These are phyloP conservation scores for Grosmannia serpens DNA, from an alignment of 2,329 filamentous ascomycete genomes.

Conservation along the genomic window DNA sequence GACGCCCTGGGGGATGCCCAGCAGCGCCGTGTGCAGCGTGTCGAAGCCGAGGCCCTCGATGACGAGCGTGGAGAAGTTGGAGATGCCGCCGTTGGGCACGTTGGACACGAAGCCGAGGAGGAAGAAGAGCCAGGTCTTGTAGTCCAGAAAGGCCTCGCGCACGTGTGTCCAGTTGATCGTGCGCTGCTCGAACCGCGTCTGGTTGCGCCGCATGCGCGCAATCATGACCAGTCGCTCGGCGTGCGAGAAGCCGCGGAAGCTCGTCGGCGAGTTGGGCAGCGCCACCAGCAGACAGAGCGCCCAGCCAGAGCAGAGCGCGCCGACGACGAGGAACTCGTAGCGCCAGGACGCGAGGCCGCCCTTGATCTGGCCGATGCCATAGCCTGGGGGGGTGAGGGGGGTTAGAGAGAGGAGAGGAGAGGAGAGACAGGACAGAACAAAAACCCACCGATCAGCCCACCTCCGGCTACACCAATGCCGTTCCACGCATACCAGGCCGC, in stretches of 20 bases:
- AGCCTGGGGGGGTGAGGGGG: slow-evolving; percentile 22
- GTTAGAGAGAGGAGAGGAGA: too few species aligned
- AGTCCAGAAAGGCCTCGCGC: slow-evolving; percentile 42
- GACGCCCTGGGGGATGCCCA: slow-evolving; percentile 29
- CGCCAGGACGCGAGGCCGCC: slow-evolving; percentile 49
- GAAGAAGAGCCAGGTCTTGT: slow-evolving; percentile 49
- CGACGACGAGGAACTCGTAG: slow-evolving; percentile 57
- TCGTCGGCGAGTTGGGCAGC: slow-evolving; percentile 41
- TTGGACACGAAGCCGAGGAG: slow-evolving; percentile 41
- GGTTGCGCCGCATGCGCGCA: slow-evolving; percentile 41
- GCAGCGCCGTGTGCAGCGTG: slow-evolving; percentile 23
- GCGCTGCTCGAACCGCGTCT: slow-evolving; percentile 48
- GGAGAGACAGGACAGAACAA: neutral
- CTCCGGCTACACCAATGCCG: slow-evolving; percentile 46
- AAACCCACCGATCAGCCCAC: slow-evolving; percentile 25
- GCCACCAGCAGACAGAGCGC: slow-evolving; percentile 46
- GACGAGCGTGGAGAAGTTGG: slow-evolving; percentile 49
- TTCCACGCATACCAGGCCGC: slow-evolving; percentile 49
- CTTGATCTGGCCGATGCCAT: slow-evolving; percentile 48
- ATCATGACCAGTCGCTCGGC: slow-evolving; percentile 42
- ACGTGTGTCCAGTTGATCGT: slow-evolving; percentile 42
- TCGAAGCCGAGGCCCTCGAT: slow-evolving; percentile 46
- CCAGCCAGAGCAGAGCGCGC: slow-evolving; percentile 46
- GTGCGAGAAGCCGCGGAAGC: slow-evolving; percentile 37
- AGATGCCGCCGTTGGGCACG: slow-evolving; percentile 46